A percentile compares a stretch with the other conserved stretches of the same genome.
Conservation (phyloP, 106 monocot species). For the Acanthochlamys bracteata region DNA sequence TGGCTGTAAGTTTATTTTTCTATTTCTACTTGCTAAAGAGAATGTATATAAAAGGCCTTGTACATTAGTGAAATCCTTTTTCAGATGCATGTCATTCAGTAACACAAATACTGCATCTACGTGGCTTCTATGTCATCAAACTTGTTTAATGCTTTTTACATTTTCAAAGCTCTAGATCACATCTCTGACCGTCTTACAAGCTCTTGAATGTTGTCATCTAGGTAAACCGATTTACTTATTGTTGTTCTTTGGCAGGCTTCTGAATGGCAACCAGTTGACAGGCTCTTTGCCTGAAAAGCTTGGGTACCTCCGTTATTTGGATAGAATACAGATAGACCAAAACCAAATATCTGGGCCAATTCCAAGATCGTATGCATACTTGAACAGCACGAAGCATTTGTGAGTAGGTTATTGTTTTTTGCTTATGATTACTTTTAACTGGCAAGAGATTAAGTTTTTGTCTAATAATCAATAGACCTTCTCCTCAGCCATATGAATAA, state of each 20-base stretch:
- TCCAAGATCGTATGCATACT: constrained; percentile 76
- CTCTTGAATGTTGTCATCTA: too few relatives aligned
- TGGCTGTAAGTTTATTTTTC: too few relatives aligned
- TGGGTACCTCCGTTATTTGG: constrained; percentile 64
- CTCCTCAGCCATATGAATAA: constrained; percentile 95
- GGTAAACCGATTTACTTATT: not conserved
- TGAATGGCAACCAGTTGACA: constrained; percentile 83
- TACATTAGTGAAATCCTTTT: too few relatives aligned
- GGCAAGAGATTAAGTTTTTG: not conserved
- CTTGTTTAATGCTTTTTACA: too few relatives aligned
- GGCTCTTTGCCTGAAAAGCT: constrained; percentile 88
- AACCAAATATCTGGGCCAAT: constrained; percentile 85
- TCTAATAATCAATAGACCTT: constrained; percentile 1
- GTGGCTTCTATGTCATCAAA: too few relatives aligned
- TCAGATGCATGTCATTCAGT: too few relatives aligned
- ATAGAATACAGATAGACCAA: constrained; percentile 93
- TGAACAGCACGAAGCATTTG: constrained; percentile 89
- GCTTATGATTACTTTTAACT: constrained; percentile 4
- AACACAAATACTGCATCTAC: too few relatives aligned
- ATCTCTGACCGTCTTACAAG: too few relatives aligned
- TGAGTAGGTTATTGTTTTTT: constrained; percentile 42
- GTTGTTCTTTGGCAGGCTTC: constrained; percentile 57
- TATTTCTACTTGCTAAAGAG: too few relatives aligned
- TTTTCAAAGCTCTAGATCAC: too few relatives aligned
- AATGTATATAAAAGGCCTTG: too few relatives aligned